Base-by-base conservation (phyloP, 148 eudicot genomes). In the Rhododendron griersonianum region DNA sequence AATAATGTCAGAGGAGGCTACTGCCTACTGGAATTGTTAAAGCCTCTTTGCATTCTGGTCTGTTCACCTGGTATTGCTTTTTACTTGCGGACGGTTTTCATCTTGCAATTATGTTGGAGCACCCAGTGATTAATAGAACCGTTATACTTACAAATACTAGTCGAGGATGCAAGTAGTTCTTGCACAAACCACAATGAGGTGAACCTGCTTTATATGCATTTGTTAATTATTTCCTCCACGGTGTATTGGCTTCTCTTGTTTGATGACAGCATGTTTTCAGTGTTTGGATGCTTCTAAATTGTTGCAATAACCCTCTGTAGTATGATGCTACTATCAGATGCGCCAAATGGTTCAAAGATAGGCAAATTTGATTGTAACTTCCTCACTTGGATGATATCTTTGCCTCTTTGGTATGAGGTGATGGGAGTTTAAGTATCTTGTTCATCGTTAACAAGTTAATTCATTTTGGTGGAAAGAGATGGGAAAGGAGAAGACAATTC, bases 291-390 rank as follows among this genome's bases (percentile, higher is more conserved):
- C 50, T 59, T 81, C 79, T 69, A n/a, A 7, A 50, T 7, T 51
- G 81, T 51, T 19, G 35, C 28, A 5, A 14, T 0, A 74, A 6
- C 7, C 35, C 47, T 69, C 0, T 13, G 33, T 39, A 39, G 84
- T 37, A 35, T 50, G 14, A 25, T 77, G 44, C 33, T 23, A 37
- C 41, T 41, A 47, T 47, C 33, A 48, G 78, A 33, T 65, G 85
- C 14, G 8, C 73, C 84, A 82, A 53, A 81, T 21, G 44, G 73
- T 82, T 82, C 67, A 25, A 37, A 59, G 84, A 82, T 16, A 10
- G 41, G 47, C 19, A 30, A 81, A 57, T 35, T 37, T 82, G 71
- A 33, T 39, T 9, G 25, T 81, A 51, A 30, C 69, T 61, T 11
- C 73, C 67, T 53, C 45, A 33, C n/a, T 10, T 81, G 39, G 13